These are phyloP conservation scores for Teratosphaeriaceae sp. DNA, from an alignment of 2,329 filamentous ascomycete genomes.

Conservation along the genomic window DNA sequence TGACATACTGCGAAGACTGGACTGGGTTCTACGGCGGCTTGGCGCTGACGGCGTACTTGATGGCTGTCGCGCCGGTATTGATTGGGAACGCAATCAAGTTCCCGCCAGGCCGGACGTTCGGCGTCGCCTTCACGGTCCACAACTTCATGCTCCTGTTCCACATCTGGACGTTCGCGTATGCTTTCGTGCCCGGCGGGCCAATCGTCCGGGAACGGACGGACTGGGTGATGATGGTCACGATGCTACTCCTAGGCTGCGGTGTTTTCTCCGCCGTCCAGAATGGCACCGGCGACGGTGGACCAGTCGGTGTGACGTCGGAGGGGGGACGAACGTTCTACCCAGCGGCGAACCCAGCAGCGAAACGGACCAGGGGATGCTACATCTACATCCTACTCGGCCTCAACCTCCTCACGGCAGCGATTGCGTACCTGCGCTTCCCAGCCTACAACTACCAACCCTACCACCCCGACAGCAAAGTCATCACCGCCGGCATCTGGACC, in stretches of 20 bases:
- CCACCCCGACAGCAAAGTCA: slow-evolving; percentile 75
- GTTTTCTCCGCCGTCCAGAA: slow-evolving; percentile 61
- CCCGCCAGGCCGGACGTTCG: slow-evolving; percentile 73
- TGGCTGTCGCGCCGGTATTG: slow-evolving; percentile 69
- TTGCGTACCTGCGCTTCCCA: slow-evolving; percentile 87
- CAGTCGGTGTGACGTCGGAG: slow-evolving; percentile 3
- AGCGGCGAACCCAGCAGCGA: slow-evolving; percentile 40
- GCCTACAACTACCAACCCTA: slow-evolving; percentile 87
- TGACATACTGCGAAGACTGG: slow-evolving; percentile 79
- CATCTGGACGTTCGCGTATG: slow-evolving; percentile 97
- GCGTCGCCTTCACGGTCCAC: slow-evolving; percentile 82
- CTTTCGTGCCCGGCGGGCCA: slow-evolving; percentile 91
- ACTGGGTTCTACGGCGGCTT: slow-evolving; percentile 81
- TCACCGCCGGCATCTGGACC: slow-evolving; percentile 97
- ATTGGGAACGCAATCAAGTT: slow-evolving; percentile 70
- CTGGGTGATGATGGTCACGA: slow-evolving; percentile 85
- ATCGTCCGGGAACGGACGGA: slow-evolving; percentile 91
- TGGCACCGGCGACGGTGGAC: slow-evolving; percentile 16
- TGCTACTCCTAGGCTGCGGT: slow-evolving; percentile 77
- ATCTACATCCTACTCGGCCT: slow-evolving; percentile 66
- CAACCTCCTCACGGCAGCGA: slow-evolving; percentile 71
- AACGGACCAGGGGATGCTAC: slow-evolving; percentile 58
- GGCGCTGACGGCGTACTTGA: slow-evolving; percentile 67
- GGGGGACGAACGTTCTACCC: slow-evolving; percentile 20
- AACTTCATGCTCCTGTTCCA: slow-evolving; percentile 95